phyloP scores from a whole-genome alignment of 148 eudicot genomes.

The Euryodendron excelsum region DNA sequence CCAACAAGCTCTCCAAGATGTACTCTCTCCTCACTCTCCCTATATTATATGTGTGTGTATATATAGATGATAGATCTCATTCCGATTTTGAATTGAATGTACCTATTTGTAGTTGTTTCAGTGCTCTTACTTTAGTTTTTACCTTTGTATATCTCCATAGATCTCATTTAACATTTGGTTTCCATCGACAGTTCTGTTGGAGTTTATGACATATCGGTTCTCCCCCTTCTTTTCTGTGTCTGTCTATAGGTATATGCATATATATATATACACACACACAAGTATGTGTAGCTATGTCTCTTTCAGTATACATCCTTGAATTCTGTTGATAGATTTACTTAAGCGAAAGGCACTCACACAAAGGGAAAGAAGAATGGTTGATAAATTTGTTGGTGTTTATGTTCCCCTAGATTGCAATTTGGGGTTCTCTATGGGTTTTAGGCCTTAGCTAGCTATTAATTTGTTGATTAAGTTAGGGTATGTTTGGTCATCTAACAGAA shows the following conservation, averaged over 20 bases:
- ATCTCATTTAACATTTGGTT: not conserved
- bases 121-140: not conserved
- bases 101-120: not conserved
- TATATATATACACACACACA: too few relatives aligned
- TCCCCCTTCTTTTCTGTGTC: too few relatives aligned
- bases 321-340: not conserved
- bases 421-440: not conserved
- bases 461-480: not conserved
- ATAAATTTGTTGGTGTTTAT: not conserved
- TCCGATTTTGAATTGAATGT: not conserved
- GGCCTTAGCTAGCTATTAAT: not conserved
- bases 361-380: not conserved
- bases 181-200: too few relatives aligned
- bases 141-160: not conserved
- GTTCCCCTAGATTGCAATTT: not conserved
- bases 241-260: too few relatives aligned
- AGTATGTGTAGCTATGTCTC: too few relatives aligned
- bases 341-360: too few relatives aligned
- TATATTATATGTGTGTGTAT: not conserved
- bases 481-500: not conserved
- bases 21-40: slow-evolving; percentile 16
- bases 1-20: slow-evolving; percentile 88
- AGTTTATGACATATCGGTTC: too few relatives aligned
- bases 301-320: not conserved
- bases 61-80: not conserved